These are phyloP conservation scores for Pilaira anomala DNA, from an alignment of 192 early-diverging fungal genomes.

Conservation along the genomic window DNA sequence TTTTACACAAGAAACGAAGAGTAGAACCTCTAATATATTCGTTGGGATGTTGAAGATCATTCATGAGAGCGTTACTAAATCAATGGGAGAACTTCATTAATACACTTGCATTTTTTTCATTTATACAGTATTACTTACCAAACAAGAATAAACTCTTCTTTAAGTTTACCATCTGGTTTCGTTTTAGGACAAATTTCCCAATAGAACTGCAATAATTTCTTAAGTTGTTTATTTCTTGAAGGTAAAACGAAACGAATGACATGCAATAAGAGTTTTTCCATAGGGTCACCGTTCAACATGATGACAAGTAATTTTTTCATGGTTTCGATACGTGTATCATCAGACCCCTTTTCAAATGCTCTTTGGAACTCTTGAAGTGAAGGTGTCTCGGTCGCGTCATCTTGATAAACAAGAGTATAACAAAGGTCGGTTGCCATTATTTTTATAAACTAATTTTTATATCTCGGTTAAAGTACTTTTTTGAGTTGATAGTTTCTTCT, in stretches of 20 bases:
- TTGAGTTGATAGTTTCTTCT: no score
- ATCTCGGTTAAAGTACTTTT: no score
- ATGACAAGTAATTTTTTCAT: conserved; percentile 90
- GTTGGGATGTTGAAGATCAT: conserved; percentile 97
- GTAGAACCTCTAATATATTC: conserved; percentile 95
- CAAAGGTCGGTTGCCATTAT: conserved; percentile 45
- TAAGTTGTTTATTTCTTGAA: conserved; percentile 91
- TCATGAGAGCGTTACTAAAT: conserved; percentile 83
- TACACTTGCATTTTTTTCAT: background rate
- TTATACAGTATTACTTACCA: conserved; percentile 51
- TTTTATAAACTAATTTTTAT: no score
- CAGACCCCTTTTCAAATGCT: conserved; percentile 87
- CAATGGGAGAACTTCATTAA: background rate
- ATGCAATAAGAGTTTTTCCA: conserved; percentile 89
- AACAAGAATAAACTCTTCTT: conserved; percentile 93
- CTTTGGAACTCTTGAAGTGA: conserved; percentile 68
- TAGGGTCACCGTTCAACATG: conserved; percentile 92
- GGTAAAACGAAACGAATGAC: conserved; percentile 98
- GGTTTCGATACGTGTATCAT: conserved; percentile 89
- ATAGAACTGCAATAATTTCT: conserved; percentile 95
- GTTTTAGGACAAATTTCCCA: conserved; percentile 97
- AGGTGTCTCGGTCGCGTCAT: conserved; percentile 64
- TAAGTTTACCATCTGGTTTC: conserved; percentile 86
- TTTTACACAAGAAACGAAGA: conserved; percentile 92
- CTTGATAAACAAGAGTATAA: conserved; percentile 61